These are phyloP conservation scores for Crithidia acanthocephali DNA, from an alignment of 208 protist genomes.

Conservation along the genomic window DNA sequence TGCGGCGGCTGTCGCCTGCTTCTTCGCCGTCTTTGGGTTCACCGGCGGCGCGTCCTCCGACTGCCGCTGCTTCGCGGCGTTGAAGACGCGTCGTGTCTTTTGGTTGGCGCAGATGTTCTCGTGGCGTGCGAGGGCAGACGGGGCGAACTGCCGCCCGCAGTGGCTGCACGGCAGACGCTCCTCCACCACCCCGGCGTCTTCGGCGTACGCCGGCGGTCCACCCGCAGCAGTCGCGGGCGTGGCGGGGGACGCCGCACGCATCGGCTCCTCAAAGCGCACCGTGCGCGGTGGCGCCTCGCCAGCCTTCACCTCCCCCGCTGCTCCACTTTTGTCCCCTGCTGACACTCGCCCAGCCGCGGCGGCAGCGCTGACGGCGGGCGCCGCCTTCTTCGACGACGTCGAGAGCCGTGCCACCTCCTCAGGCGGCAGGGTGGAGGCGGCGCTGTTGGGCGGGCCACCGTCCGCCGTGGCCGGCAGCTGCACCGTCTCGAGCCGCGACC, in stretches of 20 bases:
- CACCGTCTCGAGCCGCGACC: constrained; percentile 48
- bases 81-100: constrained; percentile 79
- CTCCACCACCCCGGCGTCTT: constrained; percentile 1
- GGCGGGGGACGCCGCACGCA: background rate
- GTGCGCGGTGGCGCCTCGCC: too few species aligned
- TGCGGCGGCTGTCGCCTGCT: background rate
- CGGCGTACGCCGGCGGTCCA: background rate
- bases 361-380: background rate
- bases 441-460: constrained; percentile 12
- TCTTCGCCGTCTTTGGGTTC: background rate
- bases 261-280: too few species aligned
- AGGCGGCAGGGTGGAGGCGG: constrained; percentile 12
- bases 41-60: constrained; percentile 26
- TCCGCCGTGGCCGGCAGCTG: background rate
- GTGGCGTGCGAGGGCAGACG: constrained; percentile 73
- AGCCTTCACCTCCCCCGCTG: too few species aligned
- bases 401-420: constrained; percentile 11
- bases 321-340: too few species aligned
- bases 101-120: constrained; percentile 60
- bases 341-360: too few species aligned
- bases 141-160: constrained; percentile 81
- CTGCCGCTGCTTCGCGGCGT: constrained; percentile 67
- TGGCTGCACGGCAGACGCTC: constrained; percentile 60
- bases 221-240: background rate
- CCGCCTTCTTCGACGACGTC: background rate